Evolutionary conservation across 1,284 basidiomycete species (phyloP).

Genomic region (Tranzscheliella williamsii): DNA sequence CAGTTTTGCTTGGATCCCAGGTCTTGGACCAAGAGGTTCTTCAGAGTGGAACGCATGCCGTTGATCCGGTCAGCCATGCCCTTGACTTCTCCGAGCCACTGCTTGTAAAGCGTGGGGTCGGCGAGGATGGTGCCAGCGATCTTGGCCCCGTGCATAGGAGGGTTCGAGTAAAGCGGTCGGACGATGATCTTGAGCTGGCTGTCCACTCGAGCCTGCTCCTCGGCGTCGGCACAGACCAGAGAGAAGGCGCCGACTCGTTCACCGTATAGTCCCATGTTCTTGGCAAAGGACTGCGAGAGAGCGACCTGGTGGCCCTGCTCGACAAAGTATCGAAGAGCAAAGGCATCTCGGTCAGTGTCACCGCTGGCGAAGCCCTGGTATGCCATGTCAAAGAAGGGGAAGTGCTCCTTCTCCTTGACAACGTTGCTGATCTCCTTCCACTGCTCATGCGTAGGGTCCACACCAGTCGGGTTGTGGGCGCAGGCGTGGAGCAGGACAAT

Average conservation of each 20-base stretch:
- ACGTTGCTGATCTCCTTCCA: constrained; percentile 59
- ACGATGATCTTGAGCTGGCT: constrained; percentile 79
- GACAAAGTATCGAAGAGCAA: constrained; percentile 62
- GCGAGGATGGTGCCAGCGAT: constrained; percentile 63
- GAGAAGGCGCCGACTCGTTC: constrained; percentile 59
- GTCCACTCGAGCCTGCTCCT: constrained; percentile 59
- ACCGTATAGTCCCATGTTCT: constrained; percentile 62
- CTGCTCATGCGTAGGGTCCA: constrained; percentile 61
- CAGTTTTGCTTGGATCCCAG: constrained; percentile 61
- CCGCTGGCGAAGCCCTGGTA: constrained; percentile 65
- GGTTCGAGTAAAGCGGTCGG: constrained; percentile 98
- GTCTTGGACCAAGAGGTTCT: constrained; percentile 57
- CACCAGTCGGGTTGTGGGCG: constrained; percentile 65
- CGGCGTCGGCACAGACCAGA: constrained; percentile 51
- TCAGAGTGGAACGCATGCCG: constrained; percentile 59
- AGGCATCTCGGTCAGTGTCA: constrained; percentile 58
- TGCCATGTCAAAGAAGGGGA: constrained; percentile 96
- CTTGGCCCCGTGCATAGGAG: constrained; percentile 75
- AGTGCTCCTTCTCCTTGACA: constrained; percentile 73
- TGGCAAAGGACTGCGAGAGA: constrained; percentile 57
- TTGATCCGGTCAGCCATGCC: constrained; percentile 62
- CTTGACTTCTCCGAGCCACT: constrained; percentile 62
- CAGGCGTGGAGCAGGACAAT: constrained; percentile 66
- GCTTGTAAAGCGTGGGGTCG: constrained; percentile 61
- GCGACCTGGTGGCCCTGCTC: constrained; percentile 57